Percentiles rank a stretch among this genome's conserved stretches.
phyloP scores from a whole-genome alignment of 371 early-diverging fungal genomes.

The Gilbertella persicaria region DNA sequence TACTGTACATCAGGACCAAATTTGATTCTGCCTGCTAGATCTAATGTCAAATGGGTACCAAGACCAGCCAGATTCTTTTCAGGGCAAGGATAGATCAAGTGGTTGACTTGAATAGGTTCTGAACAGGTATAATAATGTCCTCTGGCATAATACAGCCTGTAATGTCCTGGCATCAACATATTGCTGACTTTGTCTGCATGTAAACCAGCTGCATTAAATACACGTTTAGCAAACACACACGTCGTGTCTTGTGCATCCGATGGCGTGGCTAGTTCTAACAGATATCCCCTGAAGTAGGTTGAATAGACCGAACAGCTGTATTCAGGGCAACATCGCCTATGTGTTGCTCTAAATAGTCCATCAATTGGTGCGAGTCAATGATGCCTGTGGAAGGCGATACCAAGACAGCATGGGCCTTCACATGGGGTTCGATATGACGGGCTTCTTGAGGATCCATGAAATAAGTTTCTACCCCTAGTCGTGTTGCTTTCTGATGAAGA shows the following conservation, averaged over 20 bases:
- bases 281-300: conserved; percentile 41
- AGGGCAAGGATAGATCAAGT: conserved; percentile 88
- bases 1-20: conserved; percentile 87
- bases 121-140: conserved; percentile 72
- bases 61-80: conserved; percentile 70
- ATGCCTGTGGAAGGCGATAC: conserved; percentile 83
- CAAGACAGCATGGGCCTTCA: conserved; percentile 58
- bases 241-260: conserved; percentile 23
- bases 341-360: conserved; percentile 61
- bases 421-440: conserved; percentile 58
- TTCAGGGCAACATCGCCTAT: conserved; percentile 55
- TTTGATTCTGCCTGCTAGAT: conserved; percentile 72
- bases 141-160: conserved; percentile 68
- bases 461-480: conserved; percentile 61
- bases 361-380: conserved; percentile 71
- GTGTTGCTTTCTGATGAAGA: conserved; percentile 59
- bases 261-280: conserved; percentile 48
- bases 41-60: conserved; percentile 85
- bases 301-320: conserved; percentile 53
- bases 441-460: conserved; percentile 54
- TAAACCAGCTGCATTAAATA: conserved; percentile 85
- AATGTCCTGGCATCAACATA: conserved; percentile 40
- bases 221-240: conserved; percentile 53
- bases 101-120: conserved; percentile 41
- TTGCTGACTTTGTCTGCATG: conserved; percentile 67